Evolutionary conservation across 805 yeast species (phyloP).

Genomic region (Yarrowia osloensis): DNA sequence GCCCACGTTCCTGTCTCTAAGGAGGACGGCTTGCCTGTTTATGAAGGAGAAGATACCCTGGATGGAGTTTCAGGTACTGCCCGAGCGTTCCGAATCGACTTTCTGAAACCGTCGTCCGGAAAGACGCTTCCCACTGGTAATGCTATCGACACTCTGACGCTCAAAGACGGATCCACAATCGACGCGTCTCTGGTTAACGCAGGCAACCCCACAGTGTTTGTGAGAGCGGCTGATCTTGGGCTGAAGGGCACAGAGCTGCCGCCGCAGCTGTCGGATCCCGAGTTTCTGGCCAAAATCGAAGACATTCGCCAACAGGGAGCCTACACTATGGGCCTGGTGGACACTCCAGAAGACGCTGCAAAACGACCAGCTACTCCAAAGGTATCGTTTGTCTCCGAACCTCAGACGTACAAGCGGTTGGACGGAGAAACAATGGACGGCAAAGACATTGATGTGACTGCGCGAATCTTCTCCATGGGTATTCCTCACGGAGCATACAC

Average conservation of each 20-base stretch:
- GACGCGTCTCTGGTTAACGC: constrained; percentile 17
- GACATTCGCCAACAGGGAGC: constrained; percentile 32
- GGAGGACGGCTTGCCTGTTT: constrained; percentile 9
- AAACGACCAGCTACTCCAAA: constrained; percentile 33
- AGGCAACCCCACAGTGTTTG: constrained; percentile 22
- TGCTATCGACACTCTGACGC: not conserved
- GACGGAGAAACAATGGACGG: not conserved
- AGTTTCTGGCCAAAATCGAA: constrained; percentile 16
- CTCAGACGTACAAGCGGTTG: constrained; percentile 2
- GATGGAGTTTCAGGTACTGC: constrained; percentile 30
- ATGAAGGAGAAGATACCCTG: constrained; percentile 10
- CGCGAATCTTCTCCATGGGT: constrained; percentile 32
- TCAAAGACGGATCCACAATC: not conserved
- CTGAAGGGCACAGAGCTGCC: constrained; percentile 12
- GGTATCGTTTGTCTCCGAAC: constrained; percentile 25
- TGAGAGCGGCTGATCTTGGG: constrained; percentile 9
- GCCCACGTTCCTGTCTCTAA: constrained; percentile 17
- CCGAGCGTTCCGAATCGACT: constrained; percentile 25
- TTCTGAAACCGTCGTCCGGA: constrained; percentile 31
- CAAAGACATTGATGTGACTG: not conserved
- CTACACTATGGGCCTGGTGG: constrained; percentile 30
- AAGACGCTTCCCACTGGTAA: constrained; percentile 32
- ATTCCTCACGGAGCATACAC: constrained; percentile 32
- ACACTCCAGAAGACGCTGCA: constrained; percentile 28
- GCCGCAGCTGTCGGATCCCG: constrained; percentile 5